Evolutionary conservation across 169 alveolate species (phyloP).

Genomic region (Eimeria zaria): DNA sequence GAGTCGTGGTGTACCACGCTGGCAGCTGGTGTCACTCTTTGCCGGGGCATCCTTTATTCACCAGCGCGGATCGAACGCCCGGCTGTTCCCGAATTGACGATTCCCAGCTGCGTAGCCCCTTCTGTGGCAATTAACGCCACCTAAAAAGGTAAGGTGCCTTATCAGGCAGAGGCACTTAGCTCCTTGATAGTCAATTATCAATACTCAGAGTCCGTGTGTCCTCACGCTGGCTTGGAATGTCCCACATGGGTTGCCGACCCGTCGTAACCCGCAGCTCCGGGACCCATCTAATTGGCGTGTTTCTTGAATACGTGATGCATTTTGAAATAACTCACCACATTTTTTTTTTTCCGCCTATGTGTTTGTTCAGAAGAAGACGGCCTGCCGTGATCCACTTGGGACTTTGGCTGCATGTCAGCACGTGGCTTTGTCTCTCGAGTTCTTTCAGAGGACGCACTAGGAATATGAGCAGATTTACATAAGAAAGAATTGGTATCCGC

Average conservation of each 20-base stretch:
- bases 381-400: constrained; percentile 5
- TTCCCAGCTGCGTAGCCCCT: constrained; percentile 1
- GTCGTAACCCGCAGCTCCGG: constrained; percentile 16
- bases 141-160: background rate
- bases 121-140: background rate
- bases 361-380: background rate
- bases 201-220: background rate
- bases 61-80: constrained; percentile 36
- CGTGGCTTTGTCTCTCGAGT: constrained; percentile 25
- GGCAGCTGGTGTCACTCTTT: constrained; percentile 69
- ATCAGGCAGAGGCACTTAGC: background rate
- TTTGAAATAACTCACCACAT: background rate
- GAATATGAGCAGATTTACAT: background rate
- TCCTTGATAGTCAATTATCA: background rate
- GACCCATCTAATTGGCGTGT: constrained; percentile 34
- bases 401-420: constrained; percentile 64
- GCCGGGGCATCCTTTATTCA: constrained; percentile 58
- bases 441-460: background rate
- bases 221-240: constrained; percentile 47
- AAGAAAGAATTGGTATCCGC: background rate
- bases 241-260: constrained; percentile 55
- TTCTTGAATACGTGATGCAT: background rate
- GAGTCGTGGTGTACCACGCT: constrained; percentile 31
- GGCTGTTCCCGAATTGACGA: background rate
- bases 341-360: background rate